These are phyloP conservation scores for Aquanectria penicillioides DNA, from an alignment of 2,329 filamentous ascomycete species.

Conservation along the genomic window DNA sequence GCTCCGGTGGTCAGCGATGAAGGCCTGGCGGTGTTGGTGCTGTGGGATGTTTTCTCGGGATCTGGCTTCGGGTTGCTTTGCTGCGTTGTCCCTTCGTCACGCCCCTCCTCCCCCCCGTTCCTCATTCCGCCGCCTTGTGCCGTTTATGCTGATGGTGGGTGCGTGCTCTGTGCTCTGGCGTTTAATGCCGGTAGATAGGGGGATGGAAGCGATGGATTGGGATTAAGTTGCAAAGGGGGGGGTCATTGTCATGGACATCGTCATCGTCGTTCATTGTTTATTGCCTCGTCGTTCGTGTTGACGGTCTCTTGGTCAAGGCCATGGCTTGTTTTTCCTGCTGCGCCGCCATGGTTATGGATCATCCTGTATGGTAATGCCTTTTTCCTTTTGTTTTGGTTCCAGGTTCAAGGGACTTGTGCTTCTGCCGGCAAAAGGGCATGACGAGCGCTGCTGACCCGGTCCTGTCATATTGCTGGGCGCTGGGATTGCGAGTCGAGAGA, in stretches of 20 bases:
- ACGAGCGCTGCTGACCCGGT: background rate
- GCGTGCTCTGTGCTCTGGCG: slow-evolving; percentile 5
- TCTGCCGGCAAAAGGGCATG: background rate
- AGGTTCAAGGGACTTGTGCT: background rate
- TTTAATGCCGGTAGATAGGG: slow-evolving; percentile 15
- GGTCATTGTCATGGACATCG: background rate
- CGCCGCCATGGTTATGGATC: no score
- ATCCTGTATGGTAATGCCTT: no score
- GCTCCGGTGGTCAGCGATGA: slow-evolving; percentile 13
- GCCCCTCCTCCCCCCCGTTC: background rate
- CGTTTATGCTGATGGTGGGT: background rate
- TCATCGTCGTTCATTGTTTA: background rate
- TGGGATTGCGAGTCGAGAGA: background rate
- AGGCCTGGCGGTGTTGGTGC: background rate
- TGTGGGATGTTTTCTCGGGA: slow-evolving; percentile 19
- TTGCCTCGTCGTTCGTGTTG: background rate
- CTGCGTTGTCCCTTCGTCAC: slow-evolving; percentile 1
- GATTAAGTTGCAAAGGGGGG: background rate
- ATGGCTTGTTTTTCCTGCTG: background rate
- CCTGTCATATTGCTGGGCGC: background rate
- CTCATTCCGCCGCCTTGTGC: background rate
- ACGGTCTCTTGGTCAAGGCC: background rate
- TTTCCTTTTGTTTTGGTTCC: background rate
- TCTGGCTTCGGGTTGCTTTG: slow-evolving; percentile 4
- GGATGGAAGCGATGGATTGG: background rate